These are phyloP conservation scores for Dionaea muscipula DNA, from an alignment of 179 eudicot genomes.

Conservation along the genomic window DNA sequence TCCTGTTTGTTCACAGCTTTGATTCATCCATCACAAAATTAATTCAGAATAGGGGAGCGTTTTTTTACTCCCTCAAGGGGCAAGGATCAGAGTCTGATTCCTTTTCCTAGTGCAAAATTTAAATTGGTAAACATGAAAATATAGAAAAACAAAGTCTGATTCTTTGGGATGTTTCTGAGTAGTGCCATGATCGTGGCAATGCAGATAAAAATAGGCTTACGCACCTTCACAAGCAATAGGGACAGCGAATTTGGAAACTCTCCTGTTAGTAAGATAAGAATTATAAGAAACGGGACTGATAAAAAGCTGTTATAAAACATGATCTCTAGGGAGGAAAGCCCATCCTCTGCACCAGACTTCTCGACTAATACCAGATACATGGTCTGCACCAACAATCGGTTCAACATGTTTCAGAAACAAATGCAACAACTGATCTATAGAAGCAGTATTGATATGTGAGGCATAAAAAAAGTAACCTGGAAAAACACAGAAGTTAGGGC, in stretches of 20 bases:
- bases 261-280: slow-evolving; percentile 67
- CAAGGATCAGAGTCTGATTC: too few species aligned
- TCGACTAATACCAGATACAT: slow-evolving; percentile 96
- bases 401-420: background rate
- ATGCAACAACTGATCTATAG: slow-evolving; percentile 1
- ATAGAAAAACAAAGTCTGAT: background rate
- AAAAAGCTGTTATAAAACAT: slow-evolving; percentile 91
- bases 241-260: slow-evolving; percentile 77
- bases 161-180: background rate
- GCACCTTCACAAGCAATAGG: slow-evolving; percentile 64
- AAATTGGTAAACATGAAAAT: too few species aligned
- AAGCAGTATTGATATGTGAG: background rate
- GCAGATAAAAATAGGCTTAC: background rate
- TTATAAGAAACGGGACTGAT: slow-evolving; percentile 75
- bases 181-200: background rate
- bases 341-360: slow-evolving; percentile 92
- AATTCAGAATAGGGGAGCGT: too few species aligned
- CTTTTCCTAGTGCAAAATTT: too few species aligned
- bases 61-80: too few species aligned
- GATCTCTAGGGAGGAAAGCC: slow-evolving; percentile 83
- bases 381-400: slow-evolving; percentile 55
- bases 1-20: too few species aligned
- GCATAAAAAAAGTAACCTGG: slow-evolving; percentile 29
- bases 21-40: too few species aligned
- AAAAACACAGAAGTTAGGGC: slow-evolving; percentile 85